phyloP scores from a whole-genome alignment of 176 grass and related monocot genomes.

The Oryza glaberrima region DNA sequence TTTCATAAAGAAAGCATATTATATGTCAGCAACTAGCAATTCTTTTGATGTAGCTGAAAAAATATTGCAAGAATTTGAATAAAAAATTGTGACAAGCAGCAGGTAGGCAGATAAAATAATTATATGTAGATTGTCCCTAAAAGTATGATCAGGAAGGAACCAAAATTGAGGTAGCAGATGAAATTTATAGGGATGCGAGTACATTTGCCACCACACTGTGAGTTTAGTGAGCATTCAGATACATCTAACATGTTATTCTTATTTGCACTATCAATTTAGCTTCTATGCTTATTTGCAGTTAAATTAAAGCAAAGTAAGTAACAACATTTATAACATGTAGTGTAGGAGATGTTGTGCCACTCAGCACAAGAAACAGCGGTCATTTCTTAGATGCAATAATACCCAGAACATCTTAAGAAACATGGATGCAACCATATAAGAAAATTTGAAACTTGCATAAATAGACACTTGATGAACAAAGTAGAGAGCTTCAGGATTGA shows the following conservation, averaged over 20 bases:
- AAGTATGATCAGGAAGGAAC: background rate
- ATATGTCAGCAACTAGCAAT: background rate
- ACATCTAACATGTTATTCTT: slow-evolving; percentile 9
- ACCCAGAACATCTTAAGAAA: background rate
- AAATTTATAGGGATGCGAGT: slow-evolving; percentile 1
- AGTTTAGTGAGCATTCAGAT: slow-evolving; percentile 10
- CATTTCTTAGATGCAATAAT: background rate
- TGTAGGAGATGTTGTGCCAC: background rate
- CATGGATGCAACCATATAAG: background rate
- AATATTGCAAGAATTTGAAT: background rate
- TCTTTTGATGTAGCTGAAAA: background rate
- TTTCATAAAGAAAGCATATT: background rate
- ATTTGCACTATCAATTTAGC: background rate
- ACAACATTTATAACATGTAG: background rate
- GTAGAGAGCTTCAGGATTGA: background rate
- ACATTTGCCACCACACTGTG: background rate
- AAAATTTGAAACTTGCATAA: slow-evolving; percentile 7
- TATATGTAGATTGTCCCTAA: slow-evolving; percentile 1
- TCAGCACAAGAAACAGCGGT: background rate
- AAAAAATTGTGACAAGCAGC: background rate
- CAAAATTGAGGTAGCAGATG: background rate
- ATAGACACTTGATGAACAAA: slow-evolving; percentile 14
- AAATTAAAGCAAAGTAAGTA: slow-evolving; percentile 1
- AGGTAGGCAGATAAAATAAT: slow-evolving; percentile 12
- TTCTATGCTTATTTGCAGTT: background rate